These are phyloP conservation scores for Hibiscus trionum DNA, from an alignment of 345 rosid species.

Conservation along the genomic window DNA sequence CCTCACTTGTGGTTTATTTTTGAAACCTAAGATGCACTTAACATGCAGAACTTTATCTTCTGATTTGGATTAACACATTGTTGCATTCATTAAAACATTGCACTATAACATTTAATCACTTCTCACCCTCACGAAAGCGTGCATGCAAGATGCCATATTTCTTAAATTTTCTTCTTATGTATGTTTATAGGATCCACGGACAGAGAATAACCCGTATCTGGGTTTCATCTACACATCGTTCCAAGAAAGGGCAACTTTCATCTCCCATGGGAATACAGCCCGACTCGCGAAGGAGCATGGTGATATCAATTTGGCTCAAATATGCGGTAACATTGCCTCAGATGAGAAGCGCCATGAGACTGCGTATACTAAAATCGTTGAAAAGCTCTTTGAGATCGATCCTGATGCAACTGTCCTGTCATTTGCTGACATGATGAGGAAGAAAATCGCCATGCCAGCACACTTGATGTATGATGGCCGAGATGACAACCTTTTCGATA, in stretches of 20 bases:
- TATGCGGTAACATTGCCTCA: conserved; percentile 81
- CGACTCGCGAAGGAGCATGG: conserved; percentile 82
- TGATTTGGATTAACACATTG: background rate
- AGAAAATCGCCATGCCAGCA: conserved; percentile 95
- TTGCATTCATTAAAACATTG: background rate
- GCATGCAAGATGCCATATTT: background rate
- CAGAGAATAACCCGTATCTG: conserved; percentile 81
- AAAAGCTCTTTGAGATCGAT: conserved; percentile 81
- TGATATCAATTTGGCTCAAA: conserved; percentile 71
- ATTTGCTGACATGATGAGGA: conserved; percentile 92
- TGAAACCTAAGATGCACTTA: background rate
- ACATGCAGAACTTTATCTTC: background rate
- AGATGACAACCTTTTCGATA: conserved; percentile 58
- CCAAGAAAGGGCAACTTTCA: conserved; percentile 95
- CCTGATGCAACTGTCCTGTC: conserved; percentile 68
- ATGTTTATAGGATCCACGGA: conserved; percentile 56
- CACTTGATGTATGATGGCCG: conserved; percentile 86
- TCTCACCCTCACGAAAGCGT: background rate
- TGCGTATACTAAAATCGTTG: conserved; percentile 82
- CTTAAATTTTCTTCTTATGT: background rate
- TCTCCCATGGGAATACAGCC: conserved; percentile 95
- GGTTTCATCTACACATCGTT: conserved; percentile 92
- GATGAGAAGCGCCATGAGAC: conserved; percentile 97
- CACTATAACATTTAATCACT: background rate
- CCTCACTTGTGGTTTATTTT: background rate